Evolutionary conservation across 1,139 yeast genomes (phyloP).

Genomic region (Wickerhamiella infanticola): DNA sequence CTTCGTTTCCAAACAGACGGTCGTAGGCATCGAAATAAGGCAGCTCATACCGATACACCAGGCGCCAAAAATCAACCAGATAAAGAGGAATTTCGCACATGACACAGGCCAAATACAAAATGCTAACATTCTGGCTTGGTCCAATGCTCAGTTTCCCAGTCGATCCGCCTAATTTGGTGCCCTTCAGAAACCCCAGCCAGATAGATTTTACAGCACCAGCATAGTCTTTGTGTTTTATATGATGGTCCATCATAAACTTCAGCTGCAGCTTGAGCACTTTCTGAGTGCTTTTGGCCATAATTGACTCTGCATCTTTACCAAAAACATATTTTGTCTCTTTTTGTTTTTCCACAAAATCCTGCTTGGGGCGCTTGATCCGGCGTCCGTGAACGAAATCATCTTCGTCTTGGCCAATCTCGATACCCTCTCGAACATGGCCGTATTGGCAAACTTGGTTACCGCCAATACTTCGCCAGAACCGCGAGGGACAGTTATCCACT

Average conservation of each 20-base stretch:
- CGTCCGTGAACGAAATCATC: constrained; percentile 33
- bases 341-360: not conserved
- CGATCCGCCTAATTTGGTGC: constrained; percentile 8
- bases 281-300: constrained; percentile 41
- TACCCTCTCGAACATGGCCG: constrained; percentile 81
- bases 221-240: not conserved
- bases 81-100: constrained; percentile 19
- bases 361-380: constrained; percentile 4
- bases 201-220: not conserved
- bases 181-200: constrained; percentile 3
- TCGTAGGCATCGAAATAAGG: constrained; percentile 18
- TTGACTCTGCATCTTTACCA: constrained; percentile 39
- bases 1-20: constrained; percentile 1
- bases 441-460: constrained; percentile 75
- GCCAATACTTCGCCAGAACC: constrained; percentile 52
- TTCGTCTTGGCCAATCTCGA: constrained; percentile 65
- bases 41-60: constrained; percentile 19
- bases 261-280: constrained; percentile 37
- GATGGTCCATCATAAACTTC: constrained; percentile 24
- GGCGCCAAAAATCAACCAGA: constrained; percentile 19
- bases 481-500: constrained; percentile 71
- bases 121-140: constrained; percentile 12
- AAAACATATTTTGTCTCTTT: constrained; percentile 23
- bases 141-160: constrained; percentile 1
- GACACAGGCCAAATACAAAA: constrained; percentile 20